phyloP scores from a whole-genome alignment of 257 asterid genomes.

The Ajuga chamaepitys region DNA sequence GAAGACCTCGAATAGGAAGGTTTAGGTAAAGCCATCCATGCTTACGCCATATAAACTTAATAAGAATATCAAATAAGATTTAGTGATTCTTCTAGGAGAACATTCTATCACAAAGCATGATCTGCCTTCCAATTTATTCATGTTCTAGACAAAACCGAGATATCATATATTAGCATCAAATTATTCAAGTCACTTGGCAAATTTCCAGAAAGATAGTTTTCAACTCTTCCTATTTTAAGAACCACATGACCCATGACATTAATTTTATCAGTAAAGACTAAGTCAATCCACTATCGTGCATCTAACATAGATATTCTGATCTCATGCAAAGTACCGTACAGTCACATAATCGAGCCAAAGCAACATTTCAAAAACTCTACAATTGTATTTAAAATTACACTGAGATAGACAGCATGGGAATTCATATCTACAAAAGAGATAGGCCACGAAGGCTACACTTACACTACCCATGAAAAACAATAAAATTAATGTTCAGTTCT shows the following conservation, averaged over 20 bases:
- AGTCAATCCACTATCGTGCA: not conserved
- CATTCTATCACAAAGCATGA: not conserved
- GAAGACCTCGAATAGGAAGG: not conserved
- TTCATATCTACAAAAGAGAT: not conserved
- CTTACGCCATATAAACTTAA: not conserved
- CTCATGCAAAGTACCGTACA: not conserved
- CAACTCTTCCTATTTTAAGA: not conserved
- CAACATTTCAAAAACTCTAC: not conserved
- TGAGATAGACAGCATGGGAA: not conserved
- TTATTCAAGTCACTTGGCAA: not conserved
- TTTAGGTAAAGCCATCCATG: not conserved
- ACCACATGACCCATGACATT: no score
- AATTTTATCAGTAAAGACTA: not conserved
- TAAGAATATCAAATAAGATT: not conserved
- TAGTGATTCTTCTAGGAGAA: not conserved
- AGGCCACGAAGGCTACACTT: no score
- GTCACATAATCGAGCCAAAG: not conserved
- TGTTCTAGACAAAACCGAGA: not conserved
- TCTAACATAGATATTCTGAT: not conserved
- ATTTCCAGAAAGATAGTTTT: not conserved
- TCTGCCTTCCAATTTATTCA: not conserved
- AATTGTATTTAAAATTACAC: not conserved
- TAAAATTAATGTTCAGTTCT: no score
- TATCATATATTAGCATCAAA: not conserved
- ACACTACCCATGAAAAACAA: no score